phyloP scores from a whole-genome alignment of 2,329 filamentous ascomycete species.

The Metarhizium rileyi region DNA sequence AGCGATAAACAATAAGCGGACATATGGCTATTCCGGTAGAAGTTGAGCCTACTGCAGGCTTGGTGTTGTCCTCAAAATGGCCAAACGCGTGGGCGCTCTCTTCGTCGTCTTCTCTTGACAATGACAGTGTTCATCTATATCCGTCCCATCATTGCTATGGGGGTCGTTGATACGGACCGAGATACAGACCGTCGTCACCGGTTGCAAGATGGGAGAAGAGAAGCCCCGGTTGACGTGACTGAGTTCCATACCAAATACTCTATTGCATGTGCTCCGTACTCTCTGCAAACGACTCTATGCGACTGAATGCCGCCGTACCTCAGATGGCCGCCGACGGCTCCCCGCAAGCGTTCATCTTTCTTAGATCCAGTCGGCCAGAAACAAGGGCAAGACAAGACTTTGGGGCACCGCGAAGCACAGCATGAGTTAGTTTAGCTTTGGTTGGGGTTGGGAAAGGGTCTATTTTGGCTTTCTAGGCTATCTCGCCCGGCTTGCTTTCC shows the following conservation, averaged over 20 bases:
- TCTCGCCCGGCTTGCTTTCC: neutral
- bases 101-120: no score
- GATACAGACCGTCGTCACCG: neutral
- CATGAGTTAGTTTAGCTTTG: neutral
- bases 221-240: no score
- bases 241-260: no score
- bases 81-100: no score
- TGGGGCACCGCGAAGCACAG: neutral
- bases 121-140: neutral
- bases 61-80: no score
- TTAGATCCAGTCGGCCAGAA: neutral
- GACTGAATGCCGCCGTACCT: neutral
- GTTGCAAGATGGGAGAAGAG: neutral
- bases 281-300: neutral
- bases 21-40: no score
- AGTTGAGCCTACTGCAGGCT: no score
- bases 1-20: no score
- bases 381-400: neutral
- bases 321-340: conserved; percentile 5
- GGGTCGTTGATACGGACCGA: neutral
- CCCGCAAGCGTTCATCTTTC: conserved; percentile 5
- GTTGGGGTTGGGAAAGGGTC: neutral
- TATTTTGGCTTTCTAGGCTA: no score
- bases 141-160: neutral
- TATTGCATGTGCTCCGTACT: neutral